These are phyloP conservation scores for Trichosporon sp. DNA, from an alignment of 1,284 basidiomycete species.

Conservation along the genomic window DNA sequence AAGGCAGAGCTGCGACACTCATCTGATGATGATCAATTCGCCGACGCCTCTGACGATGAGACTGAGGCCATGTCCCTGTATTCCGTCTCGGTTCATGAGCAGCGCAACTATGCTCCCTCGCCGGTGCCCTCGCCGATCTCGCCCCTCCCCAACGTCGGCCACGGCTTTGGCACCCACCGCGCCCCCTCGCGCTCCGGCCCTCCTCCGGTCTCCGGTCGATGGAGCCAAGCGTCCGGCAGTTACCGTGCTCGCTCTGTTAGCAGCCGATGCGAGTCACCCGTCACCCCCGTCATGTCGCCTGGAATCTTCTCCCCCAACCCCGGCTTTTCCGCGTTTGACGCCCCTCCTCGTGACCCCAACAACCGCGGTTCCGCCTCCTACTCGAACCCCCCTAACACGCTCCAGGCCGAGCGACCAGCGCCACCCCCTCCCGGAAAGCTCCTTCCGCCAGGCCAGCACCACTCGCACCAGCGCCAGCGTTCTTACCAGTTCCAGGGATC, in stretches of 20 bases:
- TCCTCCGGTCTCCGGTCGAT: slow-evolving; percentile 34
- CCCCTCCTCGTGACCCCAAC: slow-evolving; percentile 3
- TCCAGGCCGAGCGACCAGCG: slow-evolving; percentile 21
- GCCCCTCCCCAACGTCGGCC: slow-evolving; percentile 30
- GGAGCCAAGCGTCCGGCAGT: slow-evolving; percentile 29
- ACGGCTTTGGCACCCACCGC: slow-evolving; percentile 23
- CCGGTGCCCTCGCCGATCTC: slow-evolving; percentile 31
- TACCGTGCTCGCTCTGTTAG: slow-evolving; percentile 30
- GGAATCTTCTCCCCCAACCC: slow-evolving; percentile 30
- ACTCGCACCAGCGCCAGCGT: slow-evolving; percentile 16
- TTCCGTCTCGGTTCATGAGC: slow-evolving; percentile 41
- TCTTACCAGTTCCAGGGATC: slow-evolving; percentile 17
- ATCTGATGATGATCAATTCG: slow-evolving; percentile 57
- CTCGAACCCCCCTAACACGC: slow-evolving; percentile 10
- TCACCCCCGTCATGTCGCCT: slow-evolving; percentile 37
- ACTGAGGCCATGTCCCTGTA: slow-evolving; percentile 42
- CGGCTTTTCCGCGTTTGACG: slow-evolving; percentile 20
- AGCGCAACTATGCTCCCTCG: slow-evolving; percentile 24
- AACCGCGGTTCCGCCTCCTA: neutral
- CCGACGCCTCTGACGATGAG: slow-evolving; percentile 62
- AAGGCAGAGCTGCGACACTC: slow-evolving; percentile 28
- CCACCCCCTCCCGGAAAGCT: slow-evolving; percentile 31
- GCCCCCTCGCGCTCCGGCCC: slow-evolving; percentile 29
- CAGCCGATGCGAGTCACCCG: slow-evolving; percentile 33
- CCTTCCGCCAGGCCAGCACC: slow-evolving; percentile 34